Conservation (phyloP, 805 yeast species). For the Lachancea fermentati region DNA sequence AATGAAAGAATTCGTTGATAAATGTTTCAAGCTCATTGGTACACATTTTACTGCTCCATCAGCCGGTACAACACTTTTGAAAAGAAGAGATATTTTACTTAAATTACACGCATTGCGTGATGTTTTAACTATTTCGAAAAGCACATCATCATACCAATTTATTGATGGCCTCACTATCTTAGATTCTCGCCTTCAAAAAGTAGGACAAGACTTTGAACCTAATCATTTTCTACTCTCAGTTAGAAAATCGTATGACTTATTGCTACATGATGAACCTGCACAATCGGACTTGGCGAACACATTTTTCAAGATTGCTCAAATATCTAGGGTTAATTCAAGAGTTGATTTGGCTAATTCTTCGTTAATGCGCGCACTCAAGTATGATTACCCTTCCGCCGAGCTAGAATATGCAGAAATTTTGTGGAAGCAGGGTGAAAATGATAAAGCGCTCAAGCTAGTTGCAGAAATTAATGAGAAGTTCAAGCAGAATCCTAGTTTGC, state of each 20-base stretch:
- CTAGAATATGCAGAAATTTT: slow-evolving; percentile 74
- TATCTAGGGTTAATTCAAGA: slow-evolving; percentile 63
- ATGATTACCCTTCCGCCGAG: slow-evolving; percentile 42
- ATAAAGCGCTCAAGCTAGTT: slow-evolving; percentile 71
- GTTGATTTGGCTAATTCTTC: slow-evolving; percentile 67
- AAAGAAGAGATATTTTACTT: slow-evolving; percentile 43
- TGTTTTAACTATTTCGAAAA: slow-evolving; percentile 37
- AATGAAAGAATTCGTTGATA: slow-evolving; percentile 39
- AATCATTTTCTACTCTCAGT: slow-evolving; percentile 55
- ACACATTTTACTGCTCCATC: slow-evolving; percentile 45
- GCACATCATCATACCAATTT: slow-evolving; percentile 13
- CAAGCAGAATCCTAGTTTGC: slow-evolving; percentile 11
- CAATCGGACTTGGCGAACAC: slow-evolving; percentile 41
- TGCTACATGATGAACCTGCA: slow-evolving; percentile 16
- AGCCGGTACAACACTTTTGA: slow-evolving; percentile 45
- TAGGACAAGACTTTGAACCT: slow-evolving; percentile 52
- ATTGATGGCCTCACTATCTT: slow-evolving; percentile 14
- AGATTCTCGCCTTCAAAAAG: slow-evolving; percentile 25
- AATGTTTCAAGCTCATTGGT: slow-evolving; percentile 57
- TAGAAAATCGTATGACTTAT: slow-evolving; percentile 44
- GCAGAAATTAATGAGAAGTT: slow-evolving; percentile 30
- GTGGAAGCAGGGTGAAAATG: slow-evolving; percentile 86
- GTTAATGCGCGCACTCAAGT: slow-evolving; percentile 44
- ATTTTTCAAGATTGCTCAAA: slow-evolving; percentile 53
- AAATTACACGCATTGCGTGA: slow-evolving; percentile 60